Evolutionary conservation across 169 alveolate genomes (phyloP), one percentile per base, ranked within the genome.

Genomic region (Fabrea salina): DNA sequence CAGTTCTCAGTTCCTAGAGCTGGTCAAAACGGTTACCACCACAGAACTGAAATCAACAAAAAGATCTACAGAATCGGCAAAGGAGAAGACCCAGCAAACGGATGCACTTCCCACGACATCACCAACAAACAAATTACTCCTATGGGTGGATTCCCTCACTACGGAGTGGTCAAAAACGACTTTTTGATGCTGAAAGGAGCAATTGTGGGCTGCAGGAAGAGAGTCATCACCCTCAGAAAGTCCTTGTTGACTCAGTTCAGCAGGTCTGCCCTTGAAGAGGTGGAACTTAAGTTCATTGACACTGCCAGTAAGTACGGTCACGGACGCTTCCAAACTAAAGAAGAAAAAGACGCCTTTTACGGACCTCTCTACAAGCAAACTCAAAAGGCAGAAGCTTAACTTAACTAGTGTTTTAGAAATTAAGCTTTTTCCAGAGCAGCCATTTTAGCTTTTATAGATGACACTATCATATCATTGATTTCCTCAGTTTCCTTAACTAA

Each of bases 21-120:
- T 41, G 99, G 99, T 82, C 99, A 99, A 94, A 93, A 93, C 83
- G 99, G 99, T 44, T 99, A 98, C 91, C 98, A 96, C 90, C 99
- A 98, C 90, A 96, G 99, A 82, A 98, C 99, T 56, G 99, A 99
- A 91, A 95, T 97, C 91, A 98, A 99, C 96, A 98, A 99, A 96
- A 98, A 98, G 96, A 96, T 99, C 84, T 99, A 98, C 93, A 97
- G 99, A 71, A 91, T 99, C 16, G 99, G 99, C 37, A 81, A 92
- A 59, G 97, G 94, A 33, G 98, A 94, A 82, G 98, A 91, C 90
- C 94, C 86, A 70, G 93, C 92, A 86, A 96, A 92, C 90, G 99
- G 99, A 75, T 87, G 98, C 41, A 98, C 99, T 43, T 98, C 96
- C 80, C 96, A 98, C 47, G 99, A 99, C 85, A 86, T 98, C 54